phyloP scores from a whole-genome alignment of 2,329 filamentous ascomycete species.

The Chrysoporthe puriensis region DNA sequence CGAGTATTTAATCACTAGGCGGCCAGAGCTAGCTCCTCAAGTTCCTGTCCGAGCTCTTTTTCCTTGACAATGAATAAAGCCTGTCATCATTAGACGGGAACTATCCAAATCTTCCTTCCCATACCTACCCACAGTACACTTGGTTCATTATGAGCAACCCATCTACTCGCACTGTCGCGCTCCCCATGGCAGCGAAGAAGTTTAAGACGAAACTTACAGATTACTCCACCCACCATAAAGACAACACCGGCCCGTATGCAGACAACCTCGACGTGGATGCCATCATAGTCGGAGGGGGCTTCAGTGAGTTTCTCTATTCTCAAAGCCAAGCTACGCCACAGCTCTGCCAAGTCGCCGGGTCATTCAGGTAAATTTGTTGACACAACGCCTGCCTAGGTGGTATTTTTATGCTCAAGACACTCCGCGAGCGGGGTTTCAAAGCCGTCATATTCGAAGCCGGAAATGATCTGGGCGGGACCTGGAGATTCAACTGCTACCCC shows the following conservation, averaged over 20 bases:
- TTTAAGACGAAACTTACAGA: conserved; percentile 47
- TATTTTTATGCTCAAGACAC: conserved; percentile 54
- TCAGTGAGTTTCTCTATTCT: conserved; percentile 37
- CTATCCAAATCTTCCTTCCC: background rate
- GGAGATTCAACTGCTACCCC: conserved; percentile 62
- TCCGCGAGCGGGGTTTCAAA: conserved; percentile 54
- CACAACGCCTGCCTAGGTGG: conserved; percentile 39
- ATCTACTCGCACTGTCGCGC: conserved; percentile 4
- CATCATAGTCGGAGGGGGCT: conserved; percentile 50
- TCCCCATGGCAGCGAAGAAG: conserved; percentile 36
- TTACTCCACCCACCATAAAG: conserved; percentile 39
- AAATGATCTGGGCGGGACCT: conserved; percentile 54
- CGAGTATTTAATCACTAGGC: background rate
- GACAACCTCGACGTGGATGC: conserved; percentile 49
- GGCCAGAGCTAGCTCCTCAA: background rate
- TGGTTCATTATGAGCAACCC: conserved; percentile 31
- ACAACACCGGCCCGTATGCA: conserved; percentile 45
- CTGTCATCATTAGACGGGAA: background rate
- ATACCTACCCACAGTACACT: background rate
- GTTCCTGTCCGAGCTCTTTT: background rate
- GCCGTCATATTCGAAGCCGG: conserved; percentile 57
- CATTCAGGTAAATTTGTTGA: background rate
- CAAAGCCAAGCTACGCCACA: background rate
- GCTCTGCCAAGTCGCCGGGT: background rate
- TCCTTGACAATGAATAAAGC: background rate